Evolutionary conservation across 1,139 yeast genomes (phyloP), one percentile per base, ranked within the genome.

Genomic region (Geotrichum reessii): DNA sequence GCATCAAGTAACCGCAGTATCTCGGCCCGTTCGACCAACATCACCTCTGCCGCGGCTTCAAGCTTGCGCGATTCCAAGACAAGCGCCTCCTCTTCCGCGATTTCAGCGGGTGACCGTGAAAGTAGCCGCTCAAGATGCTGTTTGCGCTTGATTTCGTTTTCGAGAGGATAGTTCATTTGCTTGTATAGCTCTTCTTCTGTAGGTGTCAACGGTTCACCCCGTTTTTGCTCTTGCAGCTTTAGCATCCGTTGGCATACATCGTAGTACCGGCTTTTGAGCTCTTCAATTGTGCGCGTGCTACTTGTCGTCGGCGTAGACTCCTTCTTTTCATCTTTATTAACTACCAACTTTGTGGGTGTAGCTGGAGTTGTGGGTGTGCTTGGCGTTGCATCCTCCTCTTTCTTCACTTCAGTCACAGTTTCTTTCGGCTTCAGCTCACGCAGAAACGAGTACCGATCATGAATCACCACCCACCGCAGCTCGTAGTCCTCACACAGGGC

Each of bases 41-140:
- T 87, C 69, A 89, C 87, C 75, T 90, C 92, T 0, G 98, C 96
- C 1, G 96, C 91, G 60, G 92, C 82, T 68, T 93, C 99, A 63
- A 93, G 88, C 64, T 95, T 83, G 59, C 96, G 82, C 1, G 98
- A 95, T 70, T 93, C 99, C 52, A 92, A 85, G 2, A 93, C 90
- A 56, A 93, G 76, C 0, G 96, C 90, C 71, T 95, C 98, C 71
- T 93, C 99, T 72, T 93, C 99, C 0, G 99, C 98, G 48, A 93
- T 89, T 70, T 93, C 99, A 0, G 97, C 96, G 0, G 99, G 97
- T 2, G 95, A 85, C 65, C 99, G 78, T 58, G 84, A 83, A 52
- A 93, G 76, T 37, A 93, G 76, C 63, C 88, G 82, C 65, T 85
- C 87, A 56, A 93, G 75, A 69, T 93, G 93, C 57, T 82, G 82